Evolutionary conservation across 805 yeast genomes (phyloP).

Genomic region (Ogataea pini): DNA sequence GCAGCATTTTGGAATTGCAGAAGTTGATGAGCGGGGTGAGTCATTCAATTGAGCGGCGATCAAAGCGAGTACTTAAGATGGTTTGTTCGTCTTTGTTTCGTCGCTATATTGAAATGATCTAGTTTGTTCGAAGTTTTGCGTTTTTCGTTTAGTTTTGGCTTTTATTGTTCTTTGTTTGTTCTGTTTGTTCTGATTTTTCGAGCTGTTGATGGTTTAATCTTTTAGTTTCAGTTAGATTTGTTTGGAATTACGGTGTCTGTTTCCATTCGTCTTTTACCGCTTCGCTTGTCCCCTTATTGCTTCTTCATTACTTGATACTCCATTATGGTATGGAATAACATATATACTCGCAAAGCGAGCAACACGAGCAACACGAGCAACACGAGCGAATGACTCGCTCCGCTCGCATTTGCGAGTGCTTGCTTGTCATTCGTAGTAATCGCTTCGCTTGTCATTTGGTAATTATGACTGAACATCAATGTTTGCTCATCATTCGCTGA

Average conservation of each 20-base stretch:
- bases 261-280: slow-evolving; percentile 4
- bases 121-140: neutral
- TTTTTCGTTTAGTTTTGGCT: slow-evolving; percentile 1
- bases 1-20: slow-evolving; percentile 26
- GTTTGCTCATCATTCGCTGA: too few relatives aligned
- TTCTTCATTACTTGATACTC: neutral
- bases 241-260: neutral
- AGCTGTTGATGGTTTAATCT: slow-evolving; percentile 5
- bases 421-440: too few relatives aligned
- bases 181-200: too few relatives aligned
- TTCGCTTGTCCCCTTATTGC: neutral
- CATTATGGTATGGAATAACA: too few relatives aligned
- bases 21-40: slow-evolving; percentile 11
- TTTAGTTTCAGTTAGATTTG: neutral
- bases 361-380: too few relatives aligned
- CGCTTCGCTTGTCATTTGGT: too few relatives aligned
- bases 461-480: too few relatives aligned
- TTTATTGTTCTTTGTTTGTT: slow-evolving; percentile 5
- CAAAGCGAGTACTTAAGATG: neutral
- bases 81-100: neutral
- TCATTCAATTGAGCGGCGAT: neutral
- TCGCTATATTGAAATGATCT: too few relatives aligned
- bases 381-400: neutral
- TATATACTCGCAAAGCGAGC: too few relatives aligned
- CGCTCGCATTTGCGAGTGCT: too few relatives aligned